Percentiles rank a stretch among this genome's conserved stretches.
phyloP scores from a whole-genome alignment of 371 early-diverging fungal genomes.

The Mortierella sp. region DNA sequence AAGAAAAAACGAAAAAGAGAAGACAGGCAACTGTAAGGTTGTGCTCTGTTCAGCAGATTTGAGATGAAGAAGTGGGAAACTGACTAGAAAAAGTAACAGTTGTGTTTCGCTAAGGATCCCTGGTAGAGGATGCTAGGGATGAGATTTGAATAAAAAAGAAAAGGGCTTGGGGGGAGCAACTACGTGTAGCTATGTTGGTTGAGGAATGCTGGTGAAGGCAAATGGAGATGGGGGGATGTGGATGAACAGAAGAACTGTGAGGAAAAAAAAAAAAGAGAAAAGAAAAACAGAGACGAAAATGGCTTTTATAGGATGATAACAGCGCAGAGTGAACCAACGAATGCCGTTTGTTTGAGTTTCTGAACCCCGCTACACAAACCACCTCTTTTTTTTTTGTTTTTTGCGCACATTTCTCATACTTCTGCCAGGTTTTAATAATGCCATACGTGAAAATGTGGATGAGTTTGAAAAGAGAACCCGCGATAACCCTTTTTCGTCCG shows the following conservation, averaged over 20 bases:
- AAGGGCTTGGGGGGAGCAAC: background rate
- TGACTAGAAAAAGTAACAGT: slow-evolving; percentile 36
- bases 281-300: background rate
- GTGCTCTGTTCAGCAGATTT: slow-evolving; percentile 55
- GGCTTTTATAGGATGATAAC: no score
- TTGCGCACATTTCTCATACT: background rate
- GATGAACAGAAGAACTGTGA: slow-evolving; percentile 49
- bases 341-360: background rate
- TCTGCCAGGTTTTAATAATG: background rate
- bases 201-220: background rate
- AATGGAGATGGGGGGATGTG: slow-evolving; percentile 8
- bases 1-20: slow-evolving; percentile 46
- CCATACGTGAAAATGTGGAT: slow-evolving; percentile 9
- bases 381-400: background rate
- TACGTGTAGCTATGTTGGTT: slow-evolving; percentile 6
- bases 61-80: slow-evolving; percentile 13
- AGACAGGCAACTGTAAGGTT: slow-evolving; percentile 28
- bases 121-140: slow-evolving; percentile 23
- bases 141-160: slow-evolving; percentile 10
- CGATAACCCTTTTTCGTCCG: background rate
- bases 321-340: background rate
- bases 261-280: slow-evolving; percentile 16
- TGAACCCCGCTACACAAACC: slow-evolving; percentile 11
- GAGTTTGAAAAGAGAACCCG: background rate
- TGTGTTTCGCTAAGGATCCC: slow-evolving; percentile 19